These are phyloP conservation scores for sunflower (Helianthus annuus) DNA, from an alignment of 129 eudicot species.

Conservation along the genomic window DNA sequence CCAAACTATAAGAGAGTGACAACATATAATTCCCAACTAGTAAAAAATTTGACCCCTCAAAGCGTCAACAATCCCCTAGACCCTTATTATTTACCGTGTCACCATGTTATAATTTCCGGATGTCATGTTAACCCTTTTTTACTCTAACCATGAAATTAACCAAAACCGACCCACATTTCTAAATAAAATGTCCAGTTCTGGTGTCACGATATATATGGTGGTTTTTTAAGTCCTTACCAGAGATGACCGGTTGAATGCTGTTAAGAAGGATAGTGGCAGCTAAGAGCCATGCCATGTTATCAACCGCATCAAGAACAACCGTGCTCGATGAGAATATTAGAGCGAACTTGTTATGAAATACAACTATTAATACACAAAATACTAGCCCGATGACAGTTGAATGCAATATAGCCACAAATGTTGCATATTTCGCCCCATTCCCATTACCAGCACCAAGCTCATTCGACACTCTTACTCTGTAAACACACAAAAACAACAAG, in stretches of 20 bases:
- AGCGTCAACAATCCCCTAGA: too few relatives aligned
- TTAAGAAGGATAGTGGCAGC: conserved; percentile 77
- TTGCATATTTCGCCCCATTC: conserved; percentile 71
- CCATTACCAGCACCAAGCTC: conserved; percentile 88
- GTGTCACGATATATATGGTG: background rate
- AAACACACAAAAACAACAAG: background rate
- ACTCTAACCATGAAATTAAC: too few relatives aligned
- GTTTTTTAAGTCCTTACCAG: conserved; percentile 36
- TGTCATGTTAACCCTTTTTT: too few relatives aligned
- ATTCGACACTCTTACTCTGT: conserved; percentile 83
- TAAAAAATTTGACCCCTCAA: too few relatives aligned
- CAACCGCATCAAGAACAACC: conserved; percentile 57
- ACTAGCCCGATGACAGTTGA: conserved; percentile 60
- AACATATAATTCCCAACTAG: background rate
- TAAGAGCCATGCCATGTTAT: conserved; percentile 58
- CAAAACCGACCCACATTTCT: too few relatives aligned
- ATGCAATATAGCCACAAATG: conserved; percentile 51
- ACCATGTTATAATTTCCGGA: too few relatives aligned
- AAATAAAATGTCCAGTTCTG: too few relatives aligned
- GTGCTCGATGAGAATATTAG: conserved; percentile 61
- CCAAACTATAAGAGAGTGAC: too few relatives aligned
- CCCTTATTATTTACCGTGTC: too few relatives aligned
- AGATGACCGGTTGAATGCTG: conserved; percentile 79
- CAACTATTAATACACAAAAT: conserved; percentile 47
- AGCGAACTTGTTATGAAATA: conserved; percentile 46